Percentiles rank a stretch among this genome's conserved stretches.
phyloP scores from a whole-genome alignment of 2,329 filamentous ascomycete species.

The Aspergillus tamarii region DNA sequence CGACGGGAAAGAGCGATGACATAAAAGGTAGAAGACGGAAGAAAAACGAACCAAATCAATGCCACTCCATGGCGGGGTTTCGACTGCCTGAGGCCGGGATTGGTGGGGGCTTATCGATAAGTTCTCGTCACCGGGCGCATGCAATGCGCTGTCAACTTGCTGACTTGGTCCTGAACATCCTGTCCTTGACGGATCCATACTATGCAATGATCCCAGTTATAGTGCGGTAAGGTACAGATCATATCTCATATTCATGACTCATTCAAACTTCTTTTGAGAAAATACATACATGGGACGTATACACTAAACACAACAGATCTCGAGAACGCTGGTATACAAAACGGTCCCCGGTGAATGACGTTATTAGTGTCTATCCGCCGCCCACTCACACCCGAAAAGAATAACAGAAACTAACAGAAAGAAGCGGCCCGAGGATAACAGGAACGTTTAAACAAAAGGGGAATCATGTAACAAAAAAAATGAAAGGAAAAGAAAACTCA shows the following conservation, averaged over 20 bases:
- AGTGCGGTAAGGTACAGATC: not conserved
- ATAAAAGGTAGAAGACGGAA: constrained; percentile 19
- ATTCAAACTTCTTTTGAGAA: not conserved
- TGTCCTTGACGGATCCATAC: not conserved
- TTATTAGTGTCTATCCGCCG: constrained; percentile 8
- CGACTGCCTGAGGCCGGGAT: constrained; percentile 1
- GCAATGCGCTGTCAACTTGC: constrained; percentile 7
- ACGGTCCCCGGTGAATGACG: constrained; percentile 1
- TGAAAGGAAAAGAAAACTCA: constrained; percentile 8
- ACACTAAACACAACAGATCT: not conserved
- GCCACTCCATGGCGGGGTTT: constrained; percentile 6
- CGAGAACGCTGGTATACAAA: not conserved
- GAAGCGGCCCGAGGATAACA: constrained; percentile 1
- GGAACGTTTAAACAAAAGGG: not conserved
- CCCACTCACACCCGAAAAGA: constrained; percentile 11
- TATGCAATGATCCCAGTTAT: not conserved
- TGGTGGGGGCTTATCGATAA: constrained; percentile 29
- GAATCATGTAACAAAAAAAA: constrained; percentile 1
- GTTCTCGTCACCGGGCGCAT: not conserved
- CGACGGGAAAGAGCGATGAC: constrained; percentile 15
- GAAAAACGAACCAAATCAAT: constrained; percentile 3
- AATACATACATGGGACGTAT: not conserved
- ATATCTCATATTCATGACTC: not conserved
- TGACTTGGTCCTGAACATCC: constrained; percentile 4
- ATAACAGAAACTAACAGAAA: constrained; percentile 2